Evolutionary conservation across 768 basidiomycete species (phyloP), one percentile per base, ranked within the genome.

Genomic region (Mycena kentingensis): DNA sequence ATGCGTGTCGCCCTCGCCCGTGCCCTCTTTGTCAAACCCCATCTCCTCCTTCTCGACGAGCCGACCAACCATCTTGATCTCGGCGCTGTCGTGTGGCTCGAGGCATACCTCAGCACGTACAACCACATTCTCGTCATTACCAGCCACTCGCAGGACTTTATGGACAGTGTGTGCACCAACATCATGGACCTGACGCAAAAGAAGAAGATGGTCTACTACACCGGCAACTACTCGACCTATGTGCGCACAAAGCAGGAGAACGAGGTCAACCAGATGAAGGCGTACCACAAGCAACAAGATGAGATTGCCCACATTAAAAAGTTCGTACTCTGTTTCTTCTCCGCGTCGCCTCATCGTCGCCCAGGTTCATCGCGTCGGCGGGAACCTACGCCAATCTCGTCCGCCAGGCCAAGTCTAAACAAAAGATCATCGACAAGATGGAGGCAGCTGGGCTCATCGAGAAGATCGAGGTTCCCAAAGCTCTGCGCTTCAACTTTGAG

Each of bases 341-440:
- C 19, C 32, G 16, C 19, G 22, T 42, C 49, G 34, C 58, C 16
- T 35, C 35, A 60, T 57, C 32, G 44, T 18, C 21, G 35, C 21
- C 22, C 42, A 87, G 93, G 66, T 98, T 98, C 82, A 98, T 98
- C 61, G 93, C 97, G 6, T 95, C 93, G n/a, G 96, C 96, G 29
- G 96, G 96, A 83, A 99, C 96, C 29, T 99, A 98, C 68, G 97
- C 96, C 62, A 99, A 99, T 72, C 83, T 99, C 60, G 96, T 99
- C 64, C 92, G 88, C 65, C 96, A 99, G 72, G 96, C 96, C 61
- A 98, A 99, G 76, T 98, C 95, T 45, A 99, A 99, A 71, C 96
- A 99, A 73, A 99, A 99, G 82, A 98, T 99, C 58, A 96, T 99
- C 73, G 96, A 99, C 80, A 99, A 99, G 83, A 99, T 99, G 96